Base-by-base conservation (phyloP, 495 filamentous ascomycete species). In the Rusavskia elegans region DNA sequence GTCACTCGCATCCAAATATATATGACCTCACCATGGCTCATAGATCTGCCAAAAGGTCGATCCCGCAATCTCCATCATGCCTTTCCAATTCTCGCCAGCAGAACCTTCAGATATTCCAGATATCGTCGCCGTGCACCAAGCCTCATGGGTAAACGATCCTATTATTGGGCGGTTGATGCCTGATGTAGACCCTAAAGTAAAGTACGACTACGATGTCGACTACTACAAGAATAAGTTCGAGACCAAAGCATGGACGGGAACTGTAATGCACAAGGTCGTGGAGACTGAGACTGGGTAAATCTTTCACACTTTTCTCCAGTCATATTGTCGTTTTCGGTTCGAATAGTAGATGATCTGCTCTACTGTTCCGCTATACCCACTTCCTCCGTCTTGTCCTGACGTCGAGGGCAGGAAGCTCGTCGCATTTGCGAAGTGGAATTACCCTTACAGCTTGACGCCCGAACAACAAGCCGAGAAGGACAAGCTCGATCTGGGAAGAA, bases 361-460 rank as follows among this genome's bases (percentile, higher is more conserved):
- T 48, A n/a, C 45, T 35, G 29, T 13, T 11, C 32, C 13, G 32
- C 32, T 30, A 8, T 8, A 30, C 29, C 8, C 29, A 30, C 3
- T 30, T 30, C 29, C 8, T 4, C 14, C 17, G 4, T 39, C 6
- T 1, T 9, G 13, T 38, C 29, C 13, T 39, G 1, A 17, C n/a
- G 3, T 16, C 6, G 19, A 16, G 1, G 25, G 20, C 40, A 61
- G 59, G 29, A 55, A 58, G 25, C 20, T 50, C 17, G 48, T 58
- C 4, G 59, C 50, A 4, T 61, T 61, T 36, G 30, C 56, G n/a
- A 58, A 52, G 50, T 61, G 59, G 59, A 49, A 48, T 21, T 51
- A 54, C 36, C 53, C 59, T 7, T 49, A 42, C 36, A 49, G 44
- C 21, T 20, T 59, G 37, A 53, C 52, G 27, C 37, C 55, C 9